Evolutionary conservation across 2,329 filamentous ascomycete species (phyloP).

Genomic region (Rhexocercosporidium sp.): DNA sequence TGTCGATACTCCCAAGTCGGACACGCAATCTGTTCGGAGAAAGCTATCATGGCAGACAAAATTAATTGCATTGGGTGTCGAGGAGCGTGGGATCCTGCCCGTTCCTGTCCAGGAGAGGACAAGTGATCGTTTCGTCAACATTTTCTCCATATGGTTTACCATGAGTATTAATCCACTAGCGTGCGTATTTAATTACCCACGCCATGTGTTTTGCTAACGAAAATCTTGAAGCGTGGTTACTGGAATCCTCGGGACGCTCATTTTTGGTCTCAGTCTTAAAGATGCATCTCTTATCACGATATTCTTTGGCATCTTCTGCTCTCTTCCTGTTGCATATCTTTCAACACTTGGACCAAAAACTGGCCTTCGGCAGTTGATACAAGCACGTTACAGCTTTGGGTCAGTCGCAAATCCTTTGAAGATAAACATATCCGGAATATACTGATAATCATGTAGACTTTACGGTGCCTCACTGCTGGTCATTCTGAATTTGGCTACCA

Average conservation of each 20-base stretch:
- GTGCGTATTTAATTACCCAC: constrained; percentile 47
- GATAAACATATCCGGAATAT: background rate
- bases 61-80: constrained; percentile 46
- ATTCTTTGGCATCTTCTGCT: constrained; percentile 65
- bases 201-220: background rate
- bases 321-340: constrained; percentile 59
- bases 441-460: constrained; percentile 43
- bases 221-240: constrained; percentile 57
- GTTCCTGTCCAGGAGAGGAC: constrained; percentile 60
- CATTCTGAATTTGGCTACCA: constrained; percentile 65
- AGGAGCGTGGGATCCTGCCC: constrained; percentile 60
- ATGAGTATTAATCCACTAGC: constrained; percentile 61
- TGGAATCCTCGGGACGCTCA: constrained; percentile 64
- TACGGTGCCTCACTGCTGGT: constrained; percentile 65
- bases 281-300: constrained; percentile 60
- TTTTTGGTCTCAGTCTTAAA: constrained; percentile 59
- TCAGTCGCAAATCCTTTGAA: background rate
- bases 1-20: constrained; percentile 11
- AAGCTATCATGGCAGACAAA: constrained; percentile 3
- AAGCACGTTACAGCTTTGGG: constrained; percentile 67
- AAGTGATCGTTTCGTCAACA: constrained; percentile 56
- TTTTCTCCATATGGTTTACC: constrained; percentile 67
- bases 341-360: constrained; percentile 64
- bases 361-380: constrained; percentile 69
- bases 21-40: background rate